A percentile compares a stretch with the other conserved stretches of the same genome.
These are phyloP conservation scores for Alnus rubra DNA, from an alignment of 306 rosid species.

Conservation along the genomic window DNA sequence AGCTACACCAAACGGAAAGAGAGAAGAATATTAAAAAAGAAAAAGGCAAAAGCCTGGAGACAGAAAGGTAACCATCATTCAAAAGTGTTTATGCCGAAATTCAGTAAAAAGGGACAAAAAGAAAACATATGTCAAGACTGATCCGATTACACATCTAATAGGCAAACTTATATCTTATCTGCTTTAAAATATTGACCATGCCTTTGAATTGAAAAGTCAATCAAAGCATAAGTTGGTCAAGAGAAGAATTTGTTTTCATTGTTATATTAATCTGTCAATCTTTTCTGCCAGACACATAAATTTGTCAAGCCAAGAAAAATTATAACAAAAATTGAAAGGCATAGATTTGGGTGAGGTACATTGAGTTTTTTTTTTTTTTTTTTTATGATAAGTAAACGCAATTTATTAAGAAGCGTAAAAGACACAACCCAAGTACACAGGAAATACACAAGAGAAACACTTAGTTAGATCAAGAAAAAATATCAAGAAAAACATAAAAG, in stretches of 20 bases:
- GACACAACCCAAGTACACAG: no score
- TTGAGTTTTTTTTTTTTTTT: background rate
- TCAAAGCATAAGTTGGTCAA: background rate
- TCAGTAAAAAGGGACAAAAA: background rate
- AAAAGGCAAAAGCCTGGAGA: conserved; percentile 2
- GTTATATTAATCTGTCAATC: background rate
- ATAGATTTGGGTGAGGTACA: background rate
- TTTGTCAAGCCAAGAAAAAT: no score
- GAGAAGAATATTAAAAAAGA: conserved; percentile 18
- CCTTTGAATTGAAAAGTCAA: background rate
- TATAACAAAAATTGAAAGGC: no score
- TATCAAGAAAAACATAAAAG: no score
- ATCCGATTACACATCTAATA: background rate
- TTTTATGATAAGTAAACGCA: no score
- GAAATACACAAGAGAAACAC: no score
- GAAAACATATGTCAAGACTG: background rate
- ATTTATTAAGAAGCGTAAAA: no score
- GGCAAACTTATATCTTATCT: background rate
- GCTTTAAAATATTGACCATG: background rate
- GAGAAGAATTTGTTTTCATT: background rate
- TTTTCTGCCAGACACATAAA: background rate
- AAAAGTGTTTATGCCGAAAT: background rate
- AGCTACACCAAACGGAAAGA: conserved; percentile 46
- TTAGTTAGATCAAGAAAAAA: no score
- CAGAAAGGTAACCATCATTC: conserved; percentile 10